phyloP scores from a whole-genome alignment of 257 asterid species.

The Rauvolfia tetraphylla region DNA sequence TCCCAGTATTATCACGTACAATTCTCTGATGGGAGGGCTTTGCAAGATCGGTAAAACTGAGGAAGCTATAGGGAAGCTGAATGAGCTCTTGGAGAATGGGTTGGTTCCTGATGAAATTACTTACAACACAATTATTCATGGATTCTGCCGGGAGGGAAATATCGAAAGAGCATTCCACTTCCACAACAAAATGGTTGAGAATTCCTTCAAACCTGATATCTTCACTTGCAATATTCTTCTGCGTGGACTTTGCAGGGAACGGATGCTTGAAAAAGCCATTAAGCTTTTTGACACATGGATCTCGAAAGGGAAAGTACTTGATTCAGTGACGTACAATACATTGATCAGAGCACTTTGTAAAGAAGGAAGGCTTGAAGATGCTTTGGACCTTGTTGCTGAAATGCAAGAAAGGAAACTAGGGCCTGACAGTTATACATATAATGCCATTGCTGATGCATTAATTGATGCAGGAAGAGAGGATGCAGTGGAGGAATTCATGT shows the following conservation, averaged over 20 bases:
- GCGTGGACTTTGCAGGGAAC: slow-evolving; percentile 61
- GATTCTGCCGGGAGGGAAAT: slow-evolving; percentile 72
- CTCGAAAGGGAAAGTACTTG: slow-evolving; percentile 55
- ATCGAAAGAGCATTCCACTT: slow-evolving; percentile 70
- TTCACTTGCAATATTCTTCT: slow-evolving; percentile 81
- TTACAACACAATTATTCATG: slow-evolving; percentile 76
- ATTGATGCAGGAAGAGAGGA: slow-evolving; percentile 44
- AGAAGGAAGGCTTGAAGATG: slow-evolving; percentile 61
- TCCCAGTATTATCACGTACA: slow-evolving; percentile 64
- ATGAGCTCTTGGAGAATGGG: slow-evolving; percentile 67
- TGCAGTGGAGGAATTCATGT: slow-evolving; percentile 56
- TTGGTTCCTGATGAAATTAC: slow-evolving; percentile 76
- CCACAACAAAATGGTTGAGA: slow-evolving; percentile 74
- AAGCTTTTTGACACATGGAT: slow-evolving; percentile 60
- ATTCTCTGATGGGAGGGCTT: slow-evolving; percentile 70
- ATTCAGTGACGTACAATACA: slow-evolving; percentile 74
- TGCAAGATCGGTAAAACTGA: slow-evolving; percentile 68
- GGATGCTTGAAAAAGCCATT: slow-evolving; percentile 76
- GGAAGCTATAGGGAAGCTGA: slow-evolving; percentile 49
- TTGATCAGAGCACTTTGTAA: slow-evolving; percentile 66
- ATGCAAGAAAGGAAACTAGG: slow-evolving; percentile 75
- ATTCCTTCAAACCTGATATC: slow-evolving; percentile 59
- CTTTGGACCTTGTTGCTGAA: slow-evolving; percentile 51
- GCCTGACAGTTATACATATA: slow-evolving; percentile 63
- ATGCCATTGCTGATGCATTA: slow-evolving; percentile 53